Conservation (phyloP, 2,329 filamentous ascomycete species). For the Cladosporium cucumerinum region DNA sequence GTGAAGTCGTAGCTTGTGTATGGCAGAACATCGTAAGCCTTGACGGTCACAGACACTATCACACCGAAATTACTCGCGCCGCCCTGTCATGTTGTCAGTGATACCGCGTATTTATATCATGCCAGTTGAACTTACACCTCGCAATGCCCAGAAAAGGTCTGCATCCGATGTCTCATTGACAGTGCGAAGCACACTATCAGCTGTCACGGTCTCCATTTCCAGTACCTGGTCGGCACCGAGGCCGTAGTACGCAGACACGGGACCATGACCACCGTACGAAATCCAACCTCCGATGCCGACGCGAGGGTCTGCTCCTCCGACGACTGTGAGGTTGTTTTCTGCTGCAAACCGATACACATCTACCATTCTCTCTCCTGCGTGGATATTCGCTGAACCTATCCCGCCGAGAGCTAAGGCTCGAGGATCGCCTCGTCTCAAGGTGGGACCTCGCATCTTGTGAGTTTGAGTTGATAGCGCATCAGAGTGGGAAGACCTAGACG, state of each 20-base stretch:
- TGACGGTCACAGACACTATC: conserved; percentile 54
- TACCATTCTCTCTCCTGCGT: conserved; percentile 52
- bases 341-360: conserved; percentile 49
- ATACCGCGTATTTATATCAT: not conserved
- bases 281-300: conserved; percentile 60
- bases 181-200: conserved; percentile 45
- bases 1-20: conserved; percentile 46
- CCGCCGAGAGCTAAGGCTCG: conserved; percentile 11
- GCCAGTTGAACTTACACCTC: conserved; percentile 36
- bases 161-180: conserved; percentile 48
- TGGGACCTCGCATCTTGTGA: conserved; percentile 6
- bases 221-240: conserved; percentile 59
- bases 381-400: conserved; percentile 43
- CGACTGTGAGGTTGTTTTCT: conserved; percentile 46
- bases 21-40: conserved; percentile 45
- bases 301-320: conserved; percentile 54
- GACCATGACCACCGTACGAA: conserved; percentile 59
- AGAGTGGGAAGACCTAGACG: conserved; percentile 8
- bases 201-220: conserved; percentile 46
- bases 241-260: conserved; percentile 53
- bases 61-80: conserved; percentile 59
- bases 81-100: conserved; percentile 34
- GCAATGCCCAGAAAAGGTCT: conserved; percentile 63
- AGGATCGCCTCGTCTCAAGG: conserved; percentile 12
- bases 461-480: conserved; percentile 15